Conservation (phyloP, 1,139 yeast species). For the Taphrina flavorubra region DNA sequence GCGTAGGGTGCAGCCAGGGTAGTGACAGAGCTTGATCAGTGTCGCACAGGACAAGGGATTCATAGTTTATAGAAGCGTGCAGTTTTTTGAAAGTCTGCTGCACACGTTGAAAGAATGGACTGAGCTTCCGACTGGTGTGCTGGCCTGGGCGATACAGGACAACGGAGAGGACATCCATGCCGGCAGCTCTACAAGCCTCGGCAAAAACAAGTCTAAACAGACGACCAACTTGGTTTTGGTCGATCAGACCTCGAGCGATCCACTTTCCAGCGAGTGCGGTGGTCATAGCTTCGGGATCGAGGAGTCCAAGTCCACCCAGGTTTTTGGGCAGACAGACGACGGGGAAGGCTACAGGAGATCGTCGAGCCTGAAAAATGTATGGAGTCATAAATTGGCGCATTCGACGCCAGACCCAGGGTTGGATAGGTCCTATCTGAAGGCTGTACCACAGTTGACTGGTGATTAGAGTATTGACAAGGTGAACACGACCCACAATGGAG, state of each 20-base stretch:
- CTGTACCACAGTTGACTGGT: conserved; percentile 4
- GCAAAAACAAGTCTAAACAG: not conserved
- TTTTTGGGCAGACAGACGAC: conserved; percentile 1
- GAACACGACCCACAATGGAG: not conserved
- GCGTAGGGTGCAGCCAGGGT: not conserved
- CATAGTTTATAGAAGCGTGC: not conserved
- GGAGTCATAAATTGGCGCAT: not conserved
- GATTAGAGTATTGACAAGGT: not conserved
- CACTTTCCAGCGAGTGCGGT: conserved; percentile 7
- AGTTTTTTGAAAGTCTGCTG: not conserved
- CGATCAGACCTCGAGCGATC: not conserved
- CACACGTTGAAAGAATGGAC: not conserved
- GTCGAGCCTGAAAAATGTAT: not conserved
- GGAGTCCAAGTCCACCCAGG: not conserved
- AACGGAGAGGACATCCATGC: not conserved
- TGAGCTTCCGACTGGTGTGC: not conserved
- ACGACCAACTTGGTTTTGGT: not conserved
- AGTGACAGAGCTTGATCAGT: conserved; percentile 16
- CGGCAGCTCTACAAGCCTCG: not conserved
- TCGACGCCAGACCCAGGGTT: not conserved
- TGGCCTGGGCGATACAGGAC: not conserved
- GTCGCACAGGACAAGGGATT: not conserved
- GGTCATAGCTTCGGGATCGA: conserved; percentile 4
- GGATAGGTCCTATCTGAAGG: conserved; percentile 15
- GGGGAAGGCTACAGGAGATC: not conserved